These are phyloP conservation scores for Panicum hallii DNA, from an alignment of 202 grass and related monocot species.

Conservation along the genomic window DNA sequence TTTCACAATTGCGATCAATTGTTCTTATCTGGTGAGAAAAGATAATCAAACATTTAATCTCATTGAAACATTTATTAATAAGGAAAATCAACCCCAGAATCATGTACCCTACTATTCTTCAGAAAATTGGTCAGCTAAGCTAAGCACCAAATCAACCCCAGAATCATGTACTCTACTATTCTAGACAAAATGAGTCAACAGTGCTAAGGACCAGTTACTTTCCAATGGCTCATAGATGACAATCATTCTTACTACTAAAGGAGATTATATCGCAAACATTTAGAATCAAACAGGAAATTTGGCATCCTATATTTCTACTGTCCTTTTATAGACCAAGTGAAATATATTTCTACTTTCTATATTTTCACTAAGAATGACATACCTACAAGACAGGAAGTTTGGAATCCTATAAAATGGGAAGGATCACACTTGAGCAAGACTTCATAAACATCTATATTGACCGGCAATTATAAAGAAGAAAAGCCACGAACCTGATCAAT, in stretches of 20 bases:
- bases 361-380: neutral
- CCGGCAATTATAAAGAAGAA: slow-evolving; percentile 8
- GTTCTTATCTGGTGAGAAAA: slow-evolving; percentile 70
- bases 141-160: neutral
- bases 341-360: neutral
- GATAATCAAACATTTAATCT: slow-evolving; percentile 32
- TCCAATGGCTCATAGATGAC: neutral
- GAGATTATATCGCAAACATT: neutral
- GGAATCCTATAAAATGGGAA: neutral
- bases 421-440: neutral
- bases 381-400: slow-evolving; percentile 10
- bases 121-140: slow-evolving; percentile 22
- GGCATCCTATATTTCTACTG: neutral
- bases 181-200: neutral
- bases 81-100: neutral
- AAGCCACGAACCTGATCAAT: slow-evolving; percentile 82
- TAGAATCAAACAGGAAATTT: too few relatives aligned
- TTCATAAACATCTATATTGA: neutral
- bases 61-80: slow-evolving; percentile 31
- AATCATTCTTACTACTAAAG: neutral
- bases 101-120: neutral
- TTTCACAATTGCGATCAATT: slow-evolving; percentile 98
- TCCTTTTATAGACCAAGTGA: neutral
- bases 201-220: slow-evolving; percentile 16
- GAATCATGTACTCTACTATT: slow-evolving; percentile 21